Percentiles rank a stretch among this genome's conserved stretches.
phyloP scores from a whole-genome alignment of 1,284 basidiomycete species.

The Cutaneotrichosporon cavernicola region DNA sequence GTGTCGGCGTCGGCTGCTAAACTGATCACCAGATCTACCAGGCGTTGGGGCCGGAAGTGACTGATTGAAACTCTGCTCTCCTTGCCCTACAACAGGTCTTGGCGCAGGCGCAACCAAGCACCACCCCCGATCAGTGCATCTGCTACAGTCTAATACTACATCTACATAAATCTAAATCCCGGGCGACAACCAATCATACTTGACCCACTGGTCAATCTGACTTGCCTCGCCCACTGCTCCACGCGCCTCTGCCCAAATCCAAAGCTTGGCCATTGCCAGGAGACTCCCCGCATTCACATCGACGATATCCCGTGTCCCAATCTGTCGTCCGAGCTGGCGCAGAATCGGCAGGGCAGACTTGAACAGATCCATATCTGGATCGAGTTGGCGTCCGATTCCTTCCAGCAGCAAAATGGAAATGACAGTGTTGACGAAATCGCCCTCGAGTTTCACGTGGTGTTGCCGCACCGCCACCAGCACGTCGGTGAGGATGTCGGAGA shows the following conservation, averaged over 20 bases:
- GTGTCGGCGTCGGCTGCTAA: neutral
- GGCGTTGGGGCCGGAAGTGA: too few species aligned
- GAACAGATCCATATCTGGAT: constrained; percentile 89
- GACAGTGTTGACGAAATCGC: constrained; percentile 97
- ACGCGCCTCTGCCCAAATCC: constrained; percentile 87
- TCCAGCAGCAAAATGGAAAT: constrained; percentile 90
- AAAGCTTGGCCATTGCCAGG: constrained; percentile 83
- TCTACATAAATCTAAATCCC: constrained; percentile 2
- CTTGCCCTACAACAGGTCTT: too few species aligned
- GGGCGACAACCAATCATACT: constrained; percentile 20
- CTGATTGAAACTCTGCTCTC: too few species aligned
- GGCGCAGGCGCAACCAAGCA: neutral
- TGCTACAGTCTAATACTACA: constrained; percentile 7
- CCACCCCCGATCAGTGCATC: neutral
- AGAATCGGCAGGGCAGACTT: constrained; percentile 87
- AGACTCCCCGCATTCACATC: constrained; percentile 67
- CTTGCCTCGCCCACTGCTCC: constrained; percentile 75
- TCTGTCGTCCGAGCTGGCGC: constrained; percentile 80
- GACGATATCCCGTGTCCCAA: constrained; percentile 73
- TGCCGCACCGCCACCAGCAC: constrained; percentile 82
- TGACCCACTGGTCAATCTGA: constrained; percentile 63
- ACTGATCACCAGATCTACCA: too few species aligned
- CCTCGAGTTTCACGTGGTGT: constrained; percentile 98
- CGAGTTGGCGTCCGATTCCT: constrained; percentile 91
- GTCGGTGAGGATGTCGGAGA: constrained; percentile 86